Evolutionary conservation across 768 basidiomycete species (phyloP).

Genomic region (Suillus subalutaceus): DNA sequence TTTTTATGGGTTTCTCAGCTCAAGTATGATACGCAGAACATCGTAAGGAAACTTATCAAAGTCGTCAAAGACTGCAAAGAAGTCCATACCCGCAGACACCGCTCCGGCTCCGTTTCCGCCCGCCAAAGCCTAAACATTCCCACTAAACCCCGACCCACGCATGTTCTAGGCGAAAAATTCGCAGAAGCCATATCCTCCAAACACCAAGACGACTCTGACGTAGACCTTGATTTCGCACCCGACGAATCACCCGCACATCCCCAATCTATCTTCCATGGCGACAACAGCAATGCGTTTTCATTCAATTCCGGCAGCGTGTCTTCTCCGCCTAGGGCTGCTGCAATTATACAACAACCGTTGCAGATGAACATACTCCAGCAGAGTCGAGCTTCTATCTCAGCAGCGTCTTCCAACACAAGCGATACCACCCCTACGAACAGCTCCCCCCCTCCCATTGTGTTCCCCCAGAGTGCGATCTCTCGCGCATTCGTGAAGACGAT

Average conservation of each 20-base stretch:
- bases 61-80: conserved; percentile 82
- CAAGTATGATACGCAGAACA: conserved; percentile 50
- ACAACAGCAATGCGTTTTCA: conserved; percentile 50
- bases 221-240: conserved; percentile 76
- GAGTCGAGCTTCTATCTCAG: conserved; percentile 38
- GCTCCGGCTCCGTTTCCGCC: conserved; percentile 27
- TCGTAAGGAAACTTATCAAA: conserved; percentile 81
- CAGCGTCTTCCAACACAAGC: conserved; percentile 15
- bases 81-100: conserved; percentile 51
- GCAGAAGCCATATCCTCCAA: conserved; percentile 52
- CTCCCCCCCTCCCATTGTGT: conserved; percentile 35
- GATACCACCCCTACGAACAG: conserved; percentile 10
- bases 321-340: conserved; percentile 48
- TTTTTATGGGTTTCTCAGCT: conserved; percentile 5
- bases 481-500: conserved; percentile 82
- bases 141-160: conserved; percentile 39
- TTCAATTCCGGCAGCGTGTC: conserved; percentile 28
- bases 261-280: conserved; percentile 40
- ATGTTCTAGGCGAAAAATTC: conserved; percentile 64
- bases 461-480: conserved; percentile 68
- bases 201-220: conserved; percentile 64
- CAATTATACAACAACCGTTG: conserved; percentile 66
- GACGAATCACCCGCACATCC: conserved; percentile 41
- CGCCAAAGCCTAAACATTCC: conserved; percentile 30
- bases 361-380: conserved; percentile 54